These are phyloP conservation scores for Strobilomyces echinocephalus DNA, from an alignment of 768 basidiomycete species.

Conservation along the genomic window DNA sequence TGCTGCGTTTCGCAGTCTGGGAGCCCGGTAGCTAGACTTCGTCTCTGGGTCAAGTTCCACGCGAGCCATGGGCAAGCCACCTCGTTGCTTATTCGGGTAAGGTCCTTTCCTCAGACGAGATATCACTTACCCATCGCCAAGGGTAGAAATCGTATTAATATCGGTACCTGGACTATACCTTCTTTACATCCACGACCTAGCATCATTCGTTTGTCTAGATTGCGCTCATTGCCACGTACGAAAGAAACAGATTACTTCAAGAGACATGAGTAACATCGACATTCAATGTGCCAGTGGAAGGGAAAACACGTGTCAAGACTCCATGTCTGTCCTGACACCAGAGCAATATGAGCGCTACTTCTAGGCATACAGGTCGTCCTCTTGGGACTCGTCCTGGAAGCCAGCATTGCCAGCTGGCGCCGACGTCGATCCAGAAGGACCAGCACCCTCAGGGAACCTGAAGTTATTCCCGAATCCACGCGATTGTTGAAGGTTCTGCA, in stretches of 20 bases:
- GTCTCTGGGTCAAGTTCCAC: slow-evolving; percentile 37
- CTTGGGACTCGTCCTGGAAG: slow-evolving; percentile 80
- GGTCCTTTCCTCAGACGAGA: slow-evolving; percentile 17
- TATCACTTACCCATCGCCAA: too few relatives aligned
- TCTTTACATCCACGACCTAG: neutral
- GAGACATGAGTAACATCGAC: neutral
- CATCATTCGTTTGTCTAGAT: slow-evolving; percentile 7
- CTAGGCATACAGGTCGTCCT: slow-evolving; percentile 89
- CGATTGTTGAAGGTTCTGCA: slow-evolving; percentile 82
- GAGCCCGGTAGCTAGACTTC: slow-evolving; percentile 34
- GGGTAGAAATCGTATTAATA: too few relatives aligned
- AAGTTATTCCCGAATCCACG: slow-evolving; percentile 92
- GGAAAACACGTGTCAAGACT: neutral
- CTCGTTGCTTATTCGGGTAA: slow-evolving; percentile 29
- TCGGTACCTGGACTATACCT: neutral
- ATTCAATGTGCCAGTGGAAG: neutral
- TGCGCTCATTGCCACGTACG: slow-evolving; percentile 5
- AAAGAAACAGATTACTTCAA: neutral
- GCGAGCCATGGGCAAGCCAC: slow-evolving; percentile 33
- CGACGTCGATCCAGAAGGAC: slow-evolving; percentile 31
- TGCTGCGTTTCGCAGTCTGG: slow-evolving; percentile 34
- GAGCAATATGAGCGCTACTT: neutral
- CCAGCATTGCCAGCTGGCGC: slow-evolving; percentile 63
- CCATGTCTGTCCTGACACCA: neutral
- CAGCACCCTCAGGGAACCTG: slow-evolving; percentile 89